Conservation (phyloP, 1,139 yeast species). For the Pichia sp. region DNA sequence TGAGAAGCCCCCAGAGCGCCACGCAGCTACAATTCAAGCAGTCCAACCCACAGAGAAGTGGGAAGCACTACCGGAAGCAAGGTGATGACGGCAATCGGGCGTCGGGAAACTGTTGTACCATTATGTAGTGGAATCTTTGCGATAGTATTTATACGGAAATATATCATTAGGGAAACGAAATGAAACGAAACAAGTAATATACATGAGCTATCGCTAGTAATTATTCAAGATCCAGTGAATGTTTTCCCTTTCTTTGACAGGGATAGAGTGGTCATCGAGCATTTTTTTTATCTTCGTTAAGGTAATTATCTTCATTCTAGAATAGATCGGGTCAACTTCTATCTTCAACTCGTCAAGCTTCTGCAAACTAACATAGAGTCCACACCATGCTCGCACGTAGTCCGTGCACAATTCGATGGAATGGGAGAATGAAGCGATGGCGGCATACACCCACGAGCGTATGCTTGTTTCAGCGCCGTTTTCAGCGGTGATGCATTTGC, state of each 20-base stretch:
- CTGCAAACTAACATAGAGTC: conserved; percentile 46
- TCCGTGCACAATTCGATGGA: conserved; percentile 72
- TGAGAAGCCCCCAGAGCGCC: conserved; percentile 18
- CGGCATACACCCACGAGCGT: conserved; percentile 7
- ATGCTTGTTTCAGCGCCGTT: not conserved
- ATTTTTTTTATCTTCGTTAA: conserved; percentile 13
- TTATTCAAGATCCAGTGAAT: conserved; percentile 20
- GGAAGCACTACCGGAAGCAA: not conserved
- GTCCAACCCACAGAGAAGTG: not conserved
- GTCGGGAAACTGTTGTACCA: conserved; percentile 40
- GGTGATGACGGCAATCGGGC: conserved; percentile 5
- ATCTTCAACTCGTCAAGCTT: conserved; percentile 34
- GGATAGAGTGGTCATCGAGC: conserved; percentile 13
- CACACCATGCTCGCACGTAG: conserved; percentile 74
- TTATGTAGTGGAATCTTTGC: conserved; percentile 29
- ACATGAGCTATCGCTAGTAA: too few relatives aligned
- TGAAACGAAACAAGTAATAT: not conserved
- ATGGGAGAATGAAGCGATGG: conserved; percentile 37
- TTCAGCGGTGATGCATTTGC: not conserved
- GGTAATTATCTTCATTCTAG: conserved; percentile 34
- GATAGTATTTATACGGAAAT: too few relatives aligned
- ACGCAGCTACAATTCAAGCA: not conserved
- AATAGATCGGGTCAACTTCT: conserved; percentile 31
- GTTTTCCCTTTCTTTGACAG: conserved; percentile 19
- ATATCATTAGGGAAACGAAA: too few relatives aligned